These are phyloP conservation scores for Postia placenta DNA, from an alignment of 768 basidiomycete species.

Conservation along the genomic window DNA sequence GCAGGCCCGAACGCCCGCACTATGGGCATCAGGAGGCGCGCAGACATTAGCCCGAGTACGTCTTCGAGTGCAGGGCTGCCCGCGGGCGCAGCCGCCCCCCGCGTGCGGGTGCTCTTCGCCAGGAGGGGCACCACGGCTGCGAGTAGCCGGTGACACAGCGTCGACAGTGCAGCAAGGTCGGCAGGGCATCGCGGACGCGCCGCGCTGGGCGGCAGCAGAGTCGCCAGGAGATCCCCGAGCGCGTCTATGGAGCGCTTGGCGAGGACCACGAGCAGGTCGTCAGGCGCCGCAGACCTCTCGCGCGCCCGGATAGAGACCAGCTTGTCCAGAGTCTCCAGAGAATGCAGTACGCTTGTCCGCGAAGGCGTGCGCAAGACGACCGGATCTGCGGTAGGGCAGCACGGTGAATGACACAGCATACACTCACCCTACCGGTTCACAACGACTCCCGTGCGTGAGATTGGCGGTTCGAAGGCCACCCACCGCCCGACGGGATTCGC, in stretches of 20 bases:
- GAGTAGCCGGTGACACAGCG: slow-evolving; percentile 3
- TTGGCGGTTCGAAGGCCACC: too few species aligned
- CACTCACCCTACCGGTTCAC: too few species aligned
- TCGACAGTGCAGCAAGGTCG: slow-evolving; percentile 1
- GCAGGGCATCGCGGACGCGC: background rate
- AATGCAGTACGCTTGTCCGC: background rate
- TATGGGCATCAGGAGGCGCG: slow-evolving; percentile 20
- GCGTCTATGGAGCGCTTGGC: slow-evolving; percentile 1
- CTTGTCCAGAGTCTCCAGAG: slow-evolving; percentile 7
- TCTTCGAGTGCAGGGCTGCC: slow-evolving; percentile 5
- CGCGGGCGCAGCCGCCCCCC: background rate
- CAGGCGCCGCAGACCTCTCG: background rate
- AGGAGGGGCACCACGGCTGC: slow-evolving; percentile 4
- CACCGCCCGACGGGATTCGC: too few species aligned
- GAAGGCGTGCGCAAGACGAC: background rate
- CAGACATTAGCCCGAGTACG: slow-evolving; percentile 14
- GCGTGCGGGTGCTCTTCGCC: background rate
- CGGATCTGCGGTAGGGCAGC: background rate
- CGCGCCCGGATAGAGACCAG: background rate
- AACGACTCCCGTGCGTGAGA: too few species aligned
- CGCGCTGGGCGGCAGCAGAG: background rate
- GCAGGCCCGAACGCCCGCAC: slow-evolving; percentile 25
- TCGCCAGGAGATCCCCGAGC: background rate
- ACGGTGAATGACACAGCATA: too few species aligned
- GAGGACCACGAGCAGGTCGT: background rate